Evolutionary conservation across 164 flowering plant genomes (phyloP), one percentile per base, ranked within the genome.

Genomic region (Santalum album): DNA sequence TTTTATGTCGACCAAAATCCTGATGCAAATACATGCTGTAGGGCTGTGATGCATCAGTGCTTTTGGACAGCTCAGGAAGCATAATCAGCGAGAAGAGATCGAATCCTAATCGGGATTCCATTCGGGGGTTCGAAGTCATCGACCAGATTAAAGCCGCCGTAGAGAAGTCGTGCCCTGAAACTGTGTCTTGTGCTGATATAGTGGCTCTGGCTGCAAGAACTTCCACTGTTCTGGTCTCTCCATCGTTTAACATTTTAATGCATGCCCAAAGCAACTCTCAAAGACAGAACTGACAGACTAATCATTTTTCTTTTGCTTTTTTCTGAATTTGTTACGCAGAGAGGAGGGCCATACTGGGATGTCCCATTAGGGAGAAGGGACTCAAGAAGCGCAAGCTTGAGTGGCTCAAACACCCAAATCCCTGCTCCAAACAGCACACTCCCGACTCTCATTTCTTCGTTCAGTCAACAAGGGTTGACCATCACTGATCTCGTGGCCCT

Each of bases 351-450:
- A 1, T 65, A 64, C 66, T 92, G 96, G 99, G 88, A 64, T 51
- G 99, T 92, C 1, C 96, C 99, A 58, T 61, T 94, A 36, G 99
- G 99, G 60, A 85, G 99, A 62, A 94, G 90, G 64, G 99, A 94
- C 65, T 67, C 97, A 0, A 79, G 56, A 67, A 76, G 72, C 12
- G 97, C 97, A 50, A 94, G 99, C 69, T 68, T 94, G 72, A 81
- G 87, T 61, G 96, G 96, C 38, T 84, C 99, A n/a, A 92, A 92
- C 83, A 69, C 80, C 64, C 69, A 89, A 73, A 87, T 92, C 70
- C 99, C 99, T 40, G 94, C 99, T 55, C 96, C 96, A 53, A 92
- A 84, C 84, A 84, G 78, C 77, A 94, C 97, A 1, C 83, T 94
- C 64, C 88, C 76, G 46, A 82, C 99, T 42, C 80, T 94, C 61